Conservation (phyloP, 2,329 filamentous ascomycete species). For the Beauveria asiatica region DNA sequence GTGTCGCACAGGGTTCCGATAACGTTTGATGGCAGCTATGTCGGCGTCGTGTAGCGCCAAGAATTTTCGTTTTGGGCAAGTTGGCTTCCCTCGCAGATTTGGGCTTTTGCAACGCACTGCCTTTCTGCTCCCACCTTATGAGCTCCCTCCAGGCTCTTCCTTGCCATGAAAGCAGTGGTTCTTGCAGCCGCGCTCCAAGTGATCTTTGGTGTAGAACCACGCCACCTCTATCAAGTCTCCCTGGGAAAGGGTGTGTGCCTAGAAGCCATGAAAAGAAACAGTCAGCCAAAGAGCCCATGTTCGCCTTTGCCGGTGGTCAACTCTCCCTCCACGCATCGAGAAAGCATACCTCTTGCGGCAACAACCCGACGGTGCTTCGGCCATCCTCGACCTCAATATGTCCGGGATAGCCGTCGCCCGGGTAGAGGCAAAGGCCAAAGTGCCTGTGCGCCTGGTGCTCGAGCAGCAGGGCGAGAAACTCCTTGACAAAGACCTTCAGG, state of each 20-base stretch:
- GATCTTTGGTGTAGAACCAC: slow-evolving; percentile 6
- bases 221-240: neutral
- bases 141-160: neutral
- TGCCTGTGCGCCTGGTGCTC: neutral
- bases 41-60: too few species aligned
- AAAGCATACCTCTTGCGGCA: slow-evolving; percentile 1
- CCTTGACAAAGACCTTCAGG: slow-evolving; percentile 1
- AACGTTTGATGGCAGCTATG: too few species aligned
- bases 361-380: neutral
- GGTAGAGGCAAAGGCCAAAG: slow-evolving; percentile 1
- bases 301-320: too few species aligned
- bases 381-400: neutral
- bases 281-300: neutral
- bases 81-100: too few species aligned
- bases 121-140: too few species aligned
- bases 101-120: too few species aligned
- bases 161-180: neutral
- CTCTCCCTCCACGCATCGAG: too few species aligned
- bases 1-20: too few species aligned
- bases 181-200: neutral
- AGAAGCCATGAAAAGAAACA: neutral
- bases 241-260: neutral
- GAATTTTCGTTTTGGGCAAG: too few species aligned
- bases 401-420: slow-evolving; percentile 4
- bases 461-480: neutral